Base-by-base conservation (phyloP, 371 early-diverging fungal genomes). In the Sporodiniella umbellata region DNA sequence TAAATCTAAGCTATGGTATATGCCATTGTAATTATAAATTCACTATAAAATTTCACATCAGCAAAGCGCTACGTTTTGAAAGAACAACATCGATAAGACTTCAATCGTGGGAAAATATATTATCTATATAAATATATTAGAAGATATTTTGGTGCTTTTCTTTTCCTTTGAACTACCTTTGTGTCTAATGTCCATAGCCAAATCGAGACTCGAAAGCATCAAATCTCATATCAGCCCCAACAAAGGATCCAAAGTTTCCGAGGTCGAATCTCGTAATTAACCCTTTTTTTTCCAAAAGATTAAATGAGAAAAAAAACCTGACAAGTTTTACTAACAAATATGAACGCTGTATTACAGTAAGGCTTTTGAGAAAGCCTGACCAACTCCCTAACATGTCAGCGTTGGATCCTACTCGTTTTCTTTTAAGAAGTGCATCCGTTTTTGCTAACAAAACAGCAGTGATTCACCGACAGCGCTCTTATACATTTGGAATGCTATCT, bases 391-490 rank as follows among this genome's bases (percentile, higher is more conserved):
- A 66, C 28, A 1, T 53, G 3, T 55, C 64, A 1, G 50, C 55
- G 17, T 40, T 70, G 33, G 72, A 80, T 58, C 84, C 84, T 8
- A 55, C 81, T 6, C 62, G 72, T 7, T 81, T 80, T 48, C 56
- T 83, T 4, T 64, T 79, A 8, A 66, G 84, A 35, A 70, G 72
- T 39, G 78, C 80, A 2, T 68, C 76, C 58, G 60, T 80, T 7
- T 76, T 75, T 43, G 56, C 77, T 0, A 35, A 66, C n/a, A 79
- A 75, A 45, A 42, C 59, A 2, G 84, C 84, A 3, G 63, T 84
- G 23, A 60, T 71, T 21, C 69, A 80, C 39, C 66, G 66, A 5
- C 48, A 66, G 8, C 58, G 67, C 6, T 53, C 50, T 0, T 76
- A 68, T 22, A 75, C 67, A 8, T 81, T 76, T 39, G 44, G 52